Evolutionary conservation across 73 alveolate species (phyloP).

Genomic region (Tetrahymena thermophila): DNA sequence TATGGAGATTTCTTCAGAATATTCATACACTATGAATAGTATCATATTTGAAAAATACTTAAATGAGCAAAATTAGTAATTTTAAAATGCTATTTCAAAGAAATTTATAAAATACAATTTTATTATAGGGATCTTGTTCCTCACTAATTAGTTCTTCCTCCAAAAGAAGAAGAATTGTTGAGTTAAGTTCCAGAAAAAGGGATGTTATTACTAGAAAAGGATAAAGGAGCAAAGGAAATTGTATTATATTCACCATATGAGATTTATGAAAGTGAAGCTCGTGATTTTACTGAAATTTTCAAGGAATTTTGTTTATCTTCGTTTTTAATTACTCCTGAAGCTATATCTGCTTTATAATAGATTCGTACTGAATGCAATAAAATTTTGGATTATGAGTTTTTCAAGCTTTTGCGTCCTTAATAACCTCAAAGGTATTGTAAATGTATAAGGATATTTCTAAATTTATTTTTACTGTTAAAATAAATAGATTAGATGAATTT

Average conservation of each 20-base stretch:
- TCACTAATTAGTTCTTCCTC: conserved; percentile 12
- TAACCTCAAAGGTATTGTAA: not conserved
- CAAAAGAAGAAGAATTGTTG: not conserved
- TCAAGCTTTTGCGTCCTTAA: not conserved
- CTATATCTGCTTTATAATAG: conserved; percentile 5
- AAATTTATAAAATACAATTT: not conserved
- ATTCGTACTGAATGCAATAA: conserved; percentile 20
- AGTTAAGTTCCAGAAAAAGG: conserved; percentile 18
- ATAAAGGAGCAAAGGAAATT: conserved; percentile 32
- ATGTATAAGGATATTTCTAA: no score
- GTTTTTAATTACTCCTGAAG: conserved; percentile 23
- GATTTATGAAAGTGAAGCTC: conserved; percentile 20
- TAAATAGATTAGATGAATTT: not conserved
- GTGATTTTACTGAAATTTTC: conserved; percentile 20
- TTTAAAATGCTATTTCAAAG: not conserved
- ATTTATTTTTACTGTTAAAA: no score
- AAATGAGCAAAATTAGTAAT: not conserved
- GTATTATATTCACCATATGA: conserved; percentile 29
- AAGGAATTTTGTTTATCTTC: conserved; percentile 25
- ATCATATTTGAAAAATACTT: conserved; percentile 14
- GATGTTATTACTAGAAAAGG: conserved; percentile 15
- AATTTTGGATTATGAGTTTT: conserved; percentile 17
- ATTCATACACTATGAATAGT: conserved; percentile 14
- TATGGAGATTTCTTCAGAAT: conserved; percentile 33
- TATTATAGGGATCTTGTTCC: conserved; percentile 28